These are phyloP conservation scores for Leptodontidium sp. DNA, from an alignment of 2,329 filamentous ascomycete genomes.

Conservation along the genomic window DNA sequence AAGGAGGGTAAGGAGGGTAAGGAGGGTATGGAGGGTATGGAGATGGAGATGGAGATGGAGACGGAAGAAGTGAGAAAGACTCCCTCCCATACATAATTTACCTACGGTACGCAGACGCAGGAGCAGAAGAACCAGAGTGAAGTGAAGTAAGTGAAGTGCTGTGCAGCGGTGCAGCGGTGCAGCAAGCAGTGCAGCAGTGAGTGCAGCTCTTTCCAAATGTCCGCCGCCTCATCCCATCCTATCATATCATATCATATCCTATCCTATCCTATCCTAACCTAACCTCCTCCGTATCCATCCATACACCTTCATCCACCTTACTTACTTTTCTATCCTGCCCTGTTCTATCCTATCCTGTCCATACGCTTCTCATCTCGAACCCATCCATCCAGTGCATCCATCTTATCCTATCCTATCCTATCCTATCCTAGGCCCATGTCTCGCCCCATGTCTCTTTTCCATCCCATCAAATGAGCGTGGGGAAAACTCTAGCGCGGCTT, in stretches of 20 bases:
- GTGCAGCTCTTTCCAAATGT: too few relatives aligned
- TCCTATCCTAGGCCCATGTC: not conserved
- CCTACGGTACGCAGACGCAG: too few relatives aligned
- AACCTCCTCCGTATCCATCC: not conserved
- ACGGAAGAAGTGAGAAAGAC: too few relatives aligned
- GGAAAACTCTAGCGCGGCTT: not conserved
- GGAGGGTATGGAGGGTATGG: too few relatives aligned
- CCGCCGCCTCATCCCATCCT: not conserved
- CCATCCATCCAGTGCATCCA: not conserved
- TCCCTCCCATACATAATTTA: too few relatives aligned
- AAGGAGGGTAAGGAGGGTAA: too few relatives aligned
- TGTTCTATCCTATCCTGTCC: not conserved
- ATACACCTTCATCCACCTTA: not conserved
- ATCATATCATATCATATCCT: not conserved
- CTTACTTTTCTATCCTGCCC: too few relatives aligned
- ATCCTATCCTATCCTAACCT: not conserved
- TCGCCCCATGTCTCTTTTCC: not conserved
- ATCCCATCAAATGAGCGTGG: not conserved
- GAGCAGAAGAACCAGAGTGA: too few relatives aligned
- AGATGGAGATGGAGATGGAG: too few relatives aligned
- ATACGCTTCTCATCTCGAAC: not conserved
- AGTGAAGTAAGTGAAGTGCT: too few relatives aligned
- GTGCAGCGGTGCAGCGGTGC: too few relatives aligned
- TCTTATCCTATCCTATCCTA: not conserved
- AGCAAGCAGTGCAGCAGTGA: too few relatives aligned